These are phyloP conservation scores for Danielozyma ontarioensis DNA, from an alignment of 805 yeast genomes.

Conservation along the genomic window DNA sequence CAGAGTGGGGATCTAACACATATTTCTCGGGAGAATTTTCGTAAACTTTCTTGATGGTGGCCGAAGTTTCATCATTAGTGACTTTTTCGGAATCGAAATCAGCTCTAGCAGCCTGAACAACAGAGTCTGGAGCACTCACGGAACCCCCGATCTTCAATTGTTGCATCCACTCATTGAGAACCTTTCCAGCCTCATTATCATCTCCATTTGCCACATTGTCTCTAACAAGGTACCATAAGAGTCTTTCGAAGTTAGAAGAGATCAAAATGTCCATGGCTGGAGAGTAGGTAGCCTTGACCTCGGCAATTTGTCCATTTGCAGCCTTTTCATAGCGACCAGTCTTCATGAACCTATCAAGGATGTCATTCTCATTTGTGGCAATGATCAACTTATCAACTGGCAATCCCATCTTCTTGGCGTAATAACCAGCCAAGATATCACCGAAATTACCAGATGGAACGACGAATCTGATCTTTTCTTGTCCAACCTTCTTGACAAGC, in stretches of 20 bases:
- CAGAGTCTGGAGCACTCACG: conserved; percentile 62
- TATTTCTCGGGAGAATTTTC: conserved; percentile 56
- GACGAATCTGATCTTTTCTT: conserved; percentile 64
- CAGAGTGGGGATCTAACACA: conserved; percentile 92
- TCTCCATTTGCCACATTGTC: conserved; percentile 52
- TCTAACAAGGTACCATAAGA: conserved; percentile 89
- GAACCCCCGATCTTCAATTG: conserved; percentile 73
- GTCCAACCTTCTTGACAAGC: conserved; percentile 36
- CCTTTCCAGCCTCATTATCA: conserved; percentile 66
- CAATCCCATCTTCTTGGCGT: conserved; percentile 91
- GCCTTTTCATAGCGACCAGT: conserved; percentile 80
- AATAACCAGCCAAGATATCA: conserved; percentile 95
- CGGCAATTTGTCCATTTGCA: conserved; percentile 36
- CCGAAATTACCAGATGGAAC: conserved; percentile 99
- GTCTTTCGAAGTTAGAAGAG: conserved; percentile 93
- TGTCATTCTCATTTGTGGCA: conserved; percentile 95
- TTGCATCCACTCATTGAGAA: conserved; percentile 70
- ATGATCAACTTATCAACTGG: conserved; percentile 83
- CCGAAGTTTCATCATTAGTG: conserved; percentile 69
- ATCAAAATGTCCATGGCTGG: conserved; percentile 99
- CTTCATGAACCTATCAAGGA: conserved; percentile 86
- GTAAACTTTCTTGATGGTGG: conserved; percentile 71
- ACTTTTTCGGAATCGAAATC: conserved; percentile 80
- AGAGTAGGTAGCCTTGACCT: conserved; percentile 82
- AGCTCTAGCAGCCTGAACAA: conserved; percentile 58